Evolutionary conservation across 495 filamentous ascomycete species (phyloP).

Genomic region (Talaromyces trachyspermus): DNA sequence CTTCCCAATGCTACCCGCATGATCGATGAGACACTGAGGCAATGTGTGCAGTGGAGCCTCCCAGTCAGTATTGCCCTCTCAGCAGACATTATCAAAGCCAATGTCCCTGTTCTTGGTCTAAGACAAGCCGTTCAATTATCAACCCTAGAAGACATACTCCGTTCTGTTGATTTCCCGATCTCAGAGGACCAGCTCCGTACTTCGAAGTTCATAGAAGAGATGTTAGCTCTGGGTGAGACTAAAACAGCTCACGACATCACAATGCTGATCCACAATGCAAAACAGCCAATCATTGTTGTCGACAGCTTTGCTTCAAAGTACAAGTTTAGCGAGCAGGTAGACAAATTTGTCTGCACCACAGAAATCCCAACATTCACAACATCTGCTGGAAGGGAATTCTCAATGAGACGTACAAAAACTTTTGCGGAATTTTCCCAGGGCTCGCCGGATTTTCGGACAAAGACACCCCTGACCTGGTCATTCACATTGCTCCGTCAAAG

Average conservation of each 20-base stretch:
- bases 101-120: slow-evolving; percentile 54
- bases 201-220: no score
- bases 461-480: not conserved
- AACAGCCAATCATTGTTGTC: no score
- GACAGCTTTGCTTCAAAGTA: no score
- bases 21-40: slow-evolving; percentile 71
- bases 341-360: no score
- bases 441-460: not conserved
- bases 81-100: slow-evolving; percentile 74
- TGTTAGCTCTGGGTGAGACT: no score
- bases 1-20: slow-evolving; percentile 58
- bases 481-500: not conserved
- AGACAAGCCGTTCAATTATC: no score
- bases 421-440: slow-evolving; percentile 9
- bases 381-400: not conserved
- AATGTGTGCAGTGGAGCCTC: slow-evolving; percentile 66
- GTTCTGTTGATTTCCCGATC: no score
- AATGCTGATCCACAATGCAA: no score
- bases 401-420: not conserved
- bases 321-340: no score
- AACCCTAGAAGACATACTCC: no score
- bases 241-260: no score
- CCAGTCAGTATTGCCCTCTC: slow-evolving; percentile 84
- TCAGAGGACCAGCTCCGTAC: no score
- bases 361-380: not conserved